Percentiles rank a stretch among this genome's conserved stretches.
These are phyloP conservation scores for Rosa hybrid DNA, from an alignment of 331 rosid species.

Conservation along the genomic window DNA sequence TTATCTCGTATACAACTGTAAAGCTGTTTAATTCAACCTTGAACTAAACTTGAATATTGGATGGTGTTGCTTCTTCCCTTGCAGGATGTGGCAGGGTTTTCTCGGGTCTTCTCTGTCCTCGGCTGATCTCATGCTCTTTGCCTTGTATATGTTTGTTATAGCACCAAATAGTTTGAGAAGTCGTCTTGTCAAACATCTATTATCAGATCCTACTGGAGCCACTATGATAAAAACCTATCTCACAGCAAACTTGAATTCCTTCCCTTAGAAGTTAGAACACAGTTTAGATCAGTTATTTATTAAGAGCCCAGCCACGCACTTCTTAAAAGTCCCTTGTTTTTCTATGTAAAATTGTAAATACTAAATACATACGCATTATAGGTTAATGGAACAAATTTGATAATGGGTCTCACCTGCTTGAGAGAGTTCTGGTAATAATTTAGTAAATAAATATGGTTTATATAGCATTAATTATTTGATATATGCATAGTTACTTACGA, in stretches of 20 bases:
- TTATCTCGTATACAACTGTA: neutral
- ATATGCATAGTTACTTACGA: no score
- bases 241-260: slow-evolving; percentile 28
- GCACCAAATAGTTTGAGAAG: slow-evolving; percentile 91
- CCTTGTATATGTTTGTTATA: slow-evolving; percentile 84
- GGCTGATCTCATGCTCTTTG: slow-evolving; percentile 72
- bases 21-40: neutral
- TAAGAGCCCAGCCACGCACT: neutral
- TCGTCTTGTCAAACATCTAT: slow-evolving; percentile 75
- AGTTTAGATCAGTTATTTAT: neutral
- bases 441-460: neutral
- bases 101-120: slow-evolving; percentile 94
- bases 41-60: slow-evolving; percentile 3
- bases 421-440: neutral
- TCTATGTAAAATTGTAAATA: neutral
- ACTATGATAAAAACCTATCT: slow-evolving; percentile 89
- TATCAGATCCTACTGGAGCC: slow-evolving; percentile 92
- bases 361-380: neutral
- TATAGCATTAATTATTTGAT: neutral
- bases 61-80: slow-evolving; percentile 20
- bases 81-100: slow-evolving; percentile 99
- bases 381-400: neutral
- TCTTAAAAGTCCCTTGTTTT: neutral
- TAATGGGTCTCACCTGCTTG: neutral
- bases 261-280: neutral